Evolutionary conservation across 257 asterid genomes (phyloP).

Genomic region (Anisodus tanguticus): DNA sequence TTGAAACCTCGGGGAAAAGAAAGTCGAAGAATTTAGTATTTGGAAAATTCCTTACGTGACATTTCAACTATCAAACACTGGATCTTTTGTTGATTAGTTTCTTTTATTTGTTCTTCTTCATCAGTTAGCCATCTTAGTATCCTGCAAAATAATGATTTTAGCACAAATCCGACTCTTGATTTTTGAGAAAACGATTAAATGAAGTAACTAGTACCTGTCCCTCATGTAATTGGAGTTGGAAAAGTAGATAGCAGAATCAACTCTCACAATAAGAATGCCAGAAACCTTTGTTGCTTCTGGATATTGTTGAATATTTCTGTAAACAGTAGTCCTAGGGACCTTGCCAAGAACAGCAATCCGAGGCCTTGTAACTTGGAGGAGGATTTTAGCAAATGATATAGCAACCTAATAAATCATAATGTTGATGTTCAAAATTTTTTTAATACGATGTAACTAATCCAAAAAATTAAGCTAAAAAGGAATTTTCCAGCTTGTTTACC

Average conservation of each 20-base stretch:
- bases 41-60: constrained; percentile 51
- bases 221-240: constrained; percentile 73
- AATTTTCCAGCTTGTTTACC: constrained; percentile 39
- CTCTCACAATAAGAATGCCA: constrained; percentile 59
- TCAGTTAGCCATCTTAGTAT: constrained; percentile 67
- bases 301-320: constrained; percentile 71
- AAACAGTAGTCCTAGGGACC: constrained; percentile 64
- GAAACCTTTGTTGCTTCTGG: constrained; percentile 73
- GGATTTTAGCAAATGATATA: constrained; percentile 75
- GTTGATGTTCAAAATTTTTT: neutral
- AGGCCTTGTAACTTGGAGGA: constrained; percentile 81
- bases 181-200: neutral
- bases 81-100: constrained; percentile 41
- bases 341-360: constrained; percentile 65
- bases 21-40: neutral
- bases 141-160: constrained; percentile 35
- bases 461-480: neutral
- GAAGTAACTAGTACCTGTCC: constrained; percentile 56
- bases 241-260: constrained; percentile 78
- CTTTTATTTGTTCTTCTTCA: constrained; percentile 56
- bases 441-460: neutral
- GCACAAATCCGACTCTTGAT: neutral
- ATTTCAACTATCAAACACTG: constrained; percentile 65
- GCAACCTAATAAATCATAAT: constrained; percentile 45
- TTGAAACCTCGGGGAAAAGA: neutral